A percentile compares a stretch with the other conserved stretches of the same genome.
These are phyloP conservation scores for Xerophyta viscosa DNA, from an alignment of 106 monocot genomes.

Conservation along the genomic window DNA sequence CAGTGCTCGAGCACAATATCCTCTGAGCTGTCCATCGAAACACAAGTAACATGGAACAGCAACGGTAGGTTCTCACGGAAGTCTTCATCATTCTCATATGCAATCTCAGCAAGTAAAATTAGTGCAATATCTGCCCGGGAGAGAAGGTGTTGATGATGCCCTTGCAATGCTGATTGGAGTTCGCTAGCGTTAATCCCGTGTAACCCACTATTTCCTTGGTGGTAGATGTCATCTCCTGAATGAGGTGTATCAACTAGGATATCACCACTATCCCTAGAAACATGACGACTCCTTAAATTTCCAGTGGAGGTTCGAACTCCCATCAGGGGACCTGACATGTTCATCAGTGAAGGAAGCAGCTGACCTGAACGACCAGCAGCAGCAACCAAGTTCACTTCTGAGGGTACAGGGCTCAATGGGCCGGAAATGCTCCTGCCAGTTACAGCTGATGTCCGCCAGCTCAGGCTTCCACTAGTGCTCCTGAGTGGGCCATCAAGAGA, in stretches of 20 bases:
- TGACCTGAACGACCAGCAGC: slow-evolving; percentile 79
- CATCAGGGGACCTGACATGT: slow-evolving; percentile 98
- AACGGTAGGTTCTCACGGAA: slow-evolving; percentile 93
- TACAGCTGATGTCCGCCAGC: slow-evolving; percentile 81
- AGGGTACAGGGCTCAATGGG: slow-evolving; percentile 72
- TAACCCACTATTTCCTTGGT: slow-evolving; percentile 24
- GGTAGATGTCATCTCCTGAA: slow-evolving; percentile 70
- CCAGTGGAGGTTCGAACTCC: slow-evolving; percentile 76
- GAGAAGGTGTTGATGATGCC: slow-evolving; percentile 71
- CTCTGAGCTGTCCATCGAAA: slow-evolving; percentile 99
- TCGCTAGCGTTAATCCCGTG: slow-evolving; percentile 77
- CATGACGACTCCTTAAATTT: slow-evolving; percentile 83
- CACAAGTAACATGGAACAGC: slow-evolving; percentile 90
- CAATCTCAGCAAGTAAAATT: slow-evolving; percentile 94
- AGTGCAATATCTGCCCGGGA: slow-evolving; percentile 93
- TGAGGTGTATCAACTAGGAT: slow-evolving; percentile 69
- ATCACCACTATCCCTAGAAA: slow-evolving; percentile 95
- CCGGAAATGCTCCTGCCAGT: slow-evolving; percentile 86
- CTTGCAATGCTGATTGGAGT: slow-evolving; percentile 82
- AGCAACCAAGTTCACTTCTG: slow-evolving; percentile 55
- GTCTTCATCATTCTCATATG: slow-evolving; percentile 99
- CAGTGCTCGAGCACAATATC: slow-evolving; percentile 98
- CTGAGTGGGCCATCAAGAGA: slow-evolving; percentile 83
- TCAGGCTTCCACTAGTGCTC: slow-evolving; percentile 67
- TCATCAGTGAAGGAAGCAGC: slow-evolving; percentile 80